These are phyloP conservation scores for Bipolaris zeicola DNA, from an alignment of 2,329 filamentous ascomycete genomes.

Conservation along the genomic window DNA sequence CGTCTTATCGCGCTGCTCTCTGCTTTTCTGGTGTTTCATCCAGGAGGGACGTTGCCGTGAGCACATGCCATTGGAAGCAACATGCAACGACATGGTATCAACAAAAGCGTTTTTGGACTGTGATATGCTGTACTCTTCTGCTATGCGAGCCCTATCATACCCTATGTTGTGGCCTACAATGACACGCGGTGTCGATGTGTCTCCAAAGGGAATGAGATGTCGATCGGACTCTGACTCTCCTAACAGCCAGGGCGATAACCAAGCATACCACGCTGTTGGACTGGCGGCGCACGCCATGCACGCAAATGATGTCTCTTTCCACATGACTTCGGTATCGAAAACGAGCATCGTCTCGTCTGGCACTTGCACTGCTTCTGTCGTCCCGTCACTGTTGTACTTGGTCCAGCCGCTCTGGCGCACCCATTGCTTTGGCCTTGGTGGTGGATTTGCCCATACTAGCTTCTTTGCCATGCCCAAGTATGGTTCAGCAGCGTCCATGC, in stretches of 20 bases:
- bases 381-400: slow-evolving; percentile 80
- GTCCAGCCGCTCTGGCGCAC: slow-evolving; percentile 85
- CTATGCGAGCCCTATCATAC: slow-evolving; percentile 85
- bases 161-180: slow-evolving; percentile 95
- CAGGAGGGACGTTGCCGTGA: slow-evolving; percentile 93
- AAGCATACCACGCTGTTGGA: slow-evolving; percentile 92
- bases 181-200: slow-evolving; percentile 73
- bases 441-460: slow-evolving; percentile 67
- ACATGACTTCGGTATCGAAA: slow-evolving; percentile 98
- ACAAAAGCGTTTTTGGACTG: slow-evolving; percentile 87
- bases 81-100: slow-evolving; percentile 97
- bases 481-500: slow-evolving; percentile 83
- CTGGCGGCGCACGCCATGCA: slow-evolving; percentile 96
- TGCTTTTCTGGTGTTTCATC: slow-evolving; percentile 94
- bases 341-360: slow-evolving; percentile 83
- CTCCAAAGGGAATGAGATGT: slow-evolving; percentile 86
- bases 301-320: slow-evolving; percentile 87
- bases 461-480: slow-evolving; percentile 76
- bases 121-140: slow-evolving; percentile 84
- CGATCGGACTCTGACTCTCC: slow-evolving; percentile 76
- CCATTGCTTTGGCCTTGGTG: slow-evolving; percentile 74
- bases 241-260: slow-evolving; percentile 94
- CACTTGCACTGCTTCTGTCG: slow-evolving; percentile 71
- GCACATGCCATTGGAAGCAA: slow-evolving; percentile 98
- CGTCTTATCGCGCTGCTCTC: slow-evolving; percentile 80